Conservation (phyloP, 2,329 filamentous ascomycete species). For the Nigrospora osmanthi region DNA sequence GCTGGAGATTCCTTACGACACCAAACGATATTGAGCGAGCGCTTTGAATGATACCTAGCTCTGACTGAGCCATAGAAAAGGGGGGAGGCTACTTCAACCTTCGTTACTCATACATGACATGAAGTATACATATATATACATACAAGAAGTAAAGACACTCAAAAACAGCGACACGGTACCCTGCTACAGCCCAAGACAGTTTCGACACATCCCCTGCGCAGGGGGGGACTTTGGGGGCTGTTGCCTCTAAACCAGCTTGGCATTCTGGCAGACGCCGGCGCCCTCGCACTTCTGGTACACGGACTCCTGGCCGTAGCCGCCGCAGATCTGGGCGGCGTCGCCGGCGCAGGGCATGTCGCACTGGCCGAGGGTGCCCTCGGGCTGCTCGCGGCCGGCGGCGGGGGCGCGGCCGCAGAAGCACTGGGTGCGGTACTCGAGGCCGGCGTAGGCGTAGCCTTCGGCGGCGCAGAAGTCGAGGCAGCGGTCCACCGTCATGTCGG, state of each 20-base stretch:
- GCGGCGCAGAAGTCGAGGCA: constrained; percentile 11
- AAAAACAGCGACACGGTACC: not conserved
- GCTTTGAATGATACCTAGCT: too few relatives aligned
- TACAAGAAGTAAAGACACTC: not conserved
- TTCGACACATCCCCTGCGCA: too few relatives aligned
- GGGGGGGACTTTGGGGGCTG: too few relatives aligned
- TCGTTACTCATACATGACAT: too few relatives aligned
- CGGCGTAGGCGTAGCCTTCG: constrained; percentile 11
- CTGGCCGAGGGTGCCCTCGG: constrained; percentile 30
- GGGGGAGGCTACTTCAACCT: too few relatives aligned
- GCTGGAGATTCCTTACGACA: too few relatives aligned
- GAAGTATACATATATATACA: not conserved
- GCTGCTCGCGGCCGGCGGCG: constrained; percentile 21
- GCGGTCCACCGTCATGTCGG: constrained; percentile 17
- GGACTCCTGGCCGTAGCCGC: constrained; percentile 23
- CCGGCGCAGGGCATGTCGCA: constrained; percentile 32
- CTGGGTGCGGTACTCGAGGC: constrained; percentile 15
- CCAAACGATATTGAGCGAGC: too few relatives aligned
- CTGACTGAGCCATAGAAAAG: too few relatives aligned
- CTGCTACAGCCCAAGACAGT: too few relatives aligned
- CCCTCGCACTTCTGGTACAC: constrained; percentile 26
- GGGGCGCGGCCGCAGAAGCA: constrained; percentile 19
- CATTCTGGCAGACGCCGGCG: constrained; percentile 12
- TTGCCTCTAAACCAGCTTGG: constrained; percentile 1
- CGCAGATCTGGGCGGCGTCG: constrained; percentile 25